Evolutionary conservation across 108 stramenopile species (phyloP).

Genomic region (Stephanodiscus triporus): DNA sequence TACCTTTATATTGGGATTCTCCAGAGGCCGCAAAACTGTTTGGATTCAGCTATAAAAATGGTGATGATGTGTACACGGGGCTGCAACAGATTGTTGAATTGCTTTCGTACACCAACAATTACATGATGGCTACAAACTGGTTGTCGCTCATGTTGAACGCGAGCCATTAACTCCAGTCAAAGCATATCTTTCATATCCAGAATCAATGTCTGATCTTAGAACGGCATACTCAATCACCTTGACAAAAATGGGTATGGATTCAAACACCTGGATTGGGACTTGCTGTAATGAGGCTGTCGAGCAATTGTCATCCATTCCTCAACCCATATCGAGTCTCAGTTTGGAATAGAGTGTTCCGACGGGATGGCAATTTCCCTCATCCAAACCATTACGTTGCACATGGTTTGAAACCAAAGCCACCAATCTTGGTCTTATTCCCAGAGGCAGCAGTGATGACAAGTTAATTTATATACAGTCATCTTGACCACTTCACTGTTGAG

Average conservation of each 20-base stretch:
- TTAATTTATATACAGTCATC: constrained; percentile 10
- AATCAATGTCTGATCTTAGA: neutral
- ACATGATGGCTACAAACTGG: neutral
- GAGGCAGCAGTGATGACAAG: neutral
- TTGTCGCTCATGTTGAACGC: neutral
- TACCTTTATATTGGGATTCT: neutral
- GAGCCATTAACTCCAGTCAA: neutral
- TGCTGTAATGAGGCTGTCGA: neutral
- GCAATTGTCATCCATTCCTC: neutral
- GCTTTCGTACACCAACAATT: too few relatives aligned
- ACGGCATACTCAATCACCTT: neutral
- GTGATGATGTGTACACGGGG: constrained; percentile 3
- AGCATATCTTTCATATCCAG: neutral
- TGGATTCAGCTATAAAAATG: neutral
- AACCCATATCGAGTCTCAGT: neutral
- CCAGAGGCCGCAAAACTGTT: too few relatives aligned
- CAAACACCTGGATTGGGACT: neutral
- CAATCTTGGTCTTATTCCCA: constrained; percentile 4
- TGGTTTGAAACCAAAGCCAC: neutral
- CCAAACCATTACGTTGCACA: neutral
- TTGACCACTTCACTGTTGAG: constrained; percentile 8
- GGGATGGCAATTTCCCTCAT: neutral
- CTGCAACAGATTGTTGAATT: neutral
- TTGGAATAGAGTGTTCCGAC: neutral
- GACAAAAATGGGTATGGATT: neutral